These are phyloP conservation scores for Mucor lusitanicus DNA, from an alignment of 371 early-diverging fungal genomes.

Conservation along the genomic window DNA sequence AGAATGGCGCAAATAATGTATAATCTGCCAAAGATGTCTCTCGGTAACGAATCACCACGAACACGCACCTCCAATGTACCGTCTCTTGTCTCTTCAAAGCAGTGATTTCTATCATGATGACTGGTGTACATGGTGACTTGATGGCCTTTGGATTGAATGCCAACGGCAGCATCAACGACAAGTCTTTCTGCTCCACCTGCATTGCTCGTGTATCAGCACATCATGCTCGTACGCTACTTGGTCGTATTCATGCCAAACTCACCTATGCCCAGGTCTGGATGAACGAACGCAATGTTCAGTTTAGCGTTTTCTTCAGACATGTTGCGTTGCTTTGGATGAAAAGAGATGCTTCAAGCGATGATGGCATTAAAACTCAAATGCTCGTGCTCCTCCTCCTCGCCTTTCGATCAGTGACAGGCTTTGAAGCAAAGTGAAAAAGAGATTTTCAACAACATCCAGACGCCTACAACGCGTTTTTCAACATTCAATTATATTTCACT, in stretches of 20 bases:
- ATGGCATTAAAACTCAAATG: not conserved
- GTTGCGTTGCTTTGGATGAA: not conserved
- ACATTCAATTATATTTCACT: not conserved
- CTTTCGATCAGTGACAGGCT: not conserved
- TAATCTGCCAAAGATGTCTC: conserved; percentile 66
- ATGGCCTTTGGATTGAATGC: conserved; percentile 81
- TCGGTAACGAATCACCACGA: conserved; percentile 74
- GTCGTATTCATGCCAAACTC: not conserved
- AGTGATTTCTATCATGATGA: conserved; percentile 87
- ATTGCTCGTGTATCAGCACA: not conserved
- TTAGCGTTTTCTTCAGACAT: conserved; percentile 22
- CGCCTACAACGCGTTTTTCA: not conserved
- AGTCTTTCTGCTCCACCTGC: conserved; percentile 94
- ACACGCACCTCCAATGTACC: conserved; percentile 83
- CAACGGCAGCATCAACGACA: conserved; percentile 92
- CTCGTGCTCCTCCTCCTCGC: not conserved
- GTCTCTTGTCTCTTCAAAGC: conserved; percentile 91
- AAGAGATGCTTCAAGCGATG: not conserved
- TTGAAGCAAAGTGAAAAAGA: not conserved
- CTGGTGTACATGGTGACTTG: conserved; percentile 83
- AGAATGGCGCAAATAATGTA: conserved; percentile 85
- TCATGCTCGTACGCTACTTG: not conserved
- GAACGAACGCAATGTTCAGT: conserved; percentile 73
- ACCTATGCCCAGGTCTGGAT: conserved; percentile 93
- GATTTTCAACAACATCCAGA: not conserved